Evolutionary conservation across 345 rosid genomes (phyloP), one percentile per base, ranked within the genome.

Genomic region (Pistacia atlantica): DNA sequence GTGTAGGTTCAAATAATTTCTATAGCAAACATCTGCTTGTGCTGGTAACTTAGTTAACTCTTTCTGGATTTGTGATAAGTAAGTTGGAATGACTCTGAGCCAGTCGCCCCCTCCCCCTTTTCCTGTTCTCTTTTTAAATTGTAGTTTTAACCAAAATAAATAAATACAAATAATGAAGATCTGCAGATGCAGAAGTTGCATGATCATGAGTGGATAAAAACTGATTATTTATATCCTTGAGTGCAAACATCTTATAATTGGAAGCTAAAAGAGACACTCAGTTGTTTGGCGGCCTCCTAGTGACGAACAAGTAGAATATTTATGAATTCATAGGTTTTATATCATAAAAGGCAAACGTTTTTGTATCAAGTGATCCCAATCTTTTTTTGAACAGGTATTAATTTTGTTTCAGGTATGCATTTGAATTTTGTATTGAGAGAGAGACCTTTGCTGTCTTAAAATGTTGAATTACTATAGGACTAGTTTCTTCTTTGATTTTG

Each of bases 331-430:
- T 33, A 16, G 45, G 31, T 51, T 54, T 69, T 33, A 9, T 52
- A 25, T 17, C 17, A 5, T 55, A 22, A 51, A 54, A 28, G 51
- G 58, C 38, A 14, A 48, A 28, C 12, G n/a, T 9, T 69, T 69
- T 69, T 28, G 31, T 28, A 51, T 69, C 72, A 31, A 69, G 73
- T 52, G 65, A 57, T 46, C 20, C 4, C 16, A 35, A 55, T 54
- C 31, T 33, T 33, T 54, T 20, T 67, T 38, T 38, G 6, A 38
- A 5, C 45, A 38, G 7, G 45, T 38, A 22, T 58, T 54, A 42
- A 8, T 58, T 37, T 42, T 58, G 28, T 45, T 46, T 20, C 17
- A 38, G 7, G 6, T 8, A 38, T 38, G 45, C 45, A 22, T 42
- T 42, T 42, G 46, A 5, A 42, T 42, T 42, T 5, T 42, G 46